These are phyloP conservation scores for Pseudonitzschia pungens DNA, from an alignment of 108 stramenopile species.

Conservation along the genomic window DNA sequence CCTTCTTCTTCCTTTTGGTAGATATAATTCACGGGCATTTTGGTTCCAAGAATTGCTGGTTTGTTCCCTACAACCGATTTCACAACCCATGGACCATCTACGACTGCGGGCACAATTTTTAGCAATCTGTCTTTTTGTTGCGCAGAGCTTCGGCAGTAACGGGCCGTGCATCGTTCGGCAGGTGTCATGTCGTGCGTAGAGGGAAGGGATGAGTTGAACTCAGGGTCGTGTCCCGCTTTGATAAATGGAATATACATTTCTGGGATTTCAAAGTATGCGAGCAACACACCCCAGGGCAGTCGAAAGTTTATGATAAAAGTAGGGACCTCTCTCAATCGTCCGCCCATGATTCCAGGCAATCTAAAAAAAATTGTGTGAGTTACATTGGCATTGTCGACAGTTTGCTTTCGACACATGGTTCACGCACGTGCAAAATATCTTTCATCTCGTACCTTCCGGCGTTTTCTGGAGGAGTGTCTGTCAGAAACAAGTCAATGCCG, in stretches of 20 bases:
- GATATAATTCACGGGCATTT: constrained; percentile 63
- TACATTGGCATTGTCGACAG: too few relatives aligned
- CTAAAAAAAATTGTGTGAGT: constrained; percentile 1
- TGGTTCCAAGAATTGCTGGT: constrained; percentile 76
- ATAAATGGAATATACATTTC: constrained; percentile 67
- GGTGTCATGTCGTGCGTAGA: constrained; percentile 44
- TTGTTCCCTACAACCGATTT: constrained; percentile 77
- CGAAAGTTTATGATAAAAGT: constrained; percentile 90
- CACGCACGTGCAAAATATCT: not conserved
- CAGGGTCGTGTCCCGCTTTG: constrained; percentile 36
- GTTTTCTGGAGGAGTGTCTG: constrained; percentile 74
- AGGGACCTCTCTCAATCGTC: constrained; percentile 63
- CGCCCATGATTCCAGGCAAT: constrained; percentile 59
- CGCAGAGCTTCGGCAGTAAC: constrained; percentile 50
- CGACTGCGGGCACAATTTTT: constrained; percentile 78
- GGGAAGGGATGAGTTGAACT: constrained; percentile 41
- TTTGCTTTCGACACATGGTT: too few relatives aligned
- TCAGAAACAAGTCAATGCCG: constrained; percentile 80
- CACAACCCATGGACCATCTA: constrained; percentile 87
- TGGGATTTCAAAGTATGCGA: constrained; percentile 85
- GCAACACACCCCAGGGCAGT: constrained; percentile 85
- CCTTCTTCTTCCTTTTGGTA: constrained; percentile 52
- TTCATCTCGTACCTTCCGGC: constrained; percentile 48
- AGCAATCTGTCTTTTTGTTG: constrained; percentile 59
- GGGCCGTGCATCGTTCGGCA: constrained; percentile 56